phyloP scores from a whole-genome alignment of 495 filamentous ascomycete genomes.

The Penicillium malachiteum region DNA sequence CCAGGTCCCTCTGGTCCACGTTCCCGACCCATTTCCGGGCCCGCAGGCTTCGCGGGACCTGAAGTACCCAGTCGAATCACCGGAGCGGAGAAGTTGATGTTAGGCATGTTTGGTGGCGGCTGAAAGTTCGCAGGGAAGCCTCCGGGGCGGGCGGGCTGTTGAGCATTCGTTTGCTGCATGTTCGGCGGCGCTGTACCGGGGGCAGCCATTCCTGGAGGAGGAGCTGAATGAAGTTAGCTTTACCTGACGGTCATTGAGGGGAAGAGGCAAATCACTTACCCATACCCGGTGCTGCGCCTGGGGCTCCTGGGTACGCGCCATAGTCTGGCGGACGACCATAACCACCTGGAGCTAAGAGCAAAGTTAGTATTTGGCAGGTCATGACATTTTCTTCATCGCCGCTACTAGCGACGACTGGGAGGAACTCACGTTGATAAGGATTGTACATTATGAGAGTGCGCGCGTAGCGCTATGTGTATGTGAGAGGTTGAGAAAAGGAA shows the following conservation, averaged over 20 bases:
- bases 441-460: conserved; percentile 63
- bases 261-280: conserved; percentile 53
- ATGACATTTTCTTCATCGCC: background rate
- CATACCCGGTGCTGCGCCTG: conserved; percentile 81
- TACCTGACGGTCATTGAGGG: background rate
- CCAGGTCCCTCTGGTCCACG: conserved; percentile 47
- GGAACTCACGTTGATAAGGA: conserved; percentile 69
- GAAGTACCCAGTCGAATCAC: conserved; percentile 87
- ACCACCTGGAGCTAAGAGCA: conserved; percentile 40
- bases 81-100: conserved; percentile 97
- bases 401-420: background rate
- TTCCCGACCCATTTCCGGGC: conserved; percentile 51
- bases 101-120: conserved; percentile 87
- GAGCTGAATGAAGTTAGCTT: conserved; percentile 28
- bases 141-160: conserved; percentile 69
- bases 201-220: conserved; percentile 51
- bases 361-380: conserved; percentile 10
- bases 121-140: conserved; percentile 84
- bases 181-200: conserved; percentile 77
- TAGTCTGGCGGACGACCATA: conserved; percentile 75
- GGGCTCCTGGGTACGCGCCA: conserved; percentile 70
- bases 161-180: conserved; percentile 68
- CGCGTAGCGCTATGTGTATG: background rate
- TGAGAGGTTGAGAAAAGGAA: background rate
- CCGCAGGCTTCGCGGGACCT: conserved; percentile 62